Conservation (phyloP, 352 stramenopile genomes). For the Saprolegnia parasitica region DNA sequence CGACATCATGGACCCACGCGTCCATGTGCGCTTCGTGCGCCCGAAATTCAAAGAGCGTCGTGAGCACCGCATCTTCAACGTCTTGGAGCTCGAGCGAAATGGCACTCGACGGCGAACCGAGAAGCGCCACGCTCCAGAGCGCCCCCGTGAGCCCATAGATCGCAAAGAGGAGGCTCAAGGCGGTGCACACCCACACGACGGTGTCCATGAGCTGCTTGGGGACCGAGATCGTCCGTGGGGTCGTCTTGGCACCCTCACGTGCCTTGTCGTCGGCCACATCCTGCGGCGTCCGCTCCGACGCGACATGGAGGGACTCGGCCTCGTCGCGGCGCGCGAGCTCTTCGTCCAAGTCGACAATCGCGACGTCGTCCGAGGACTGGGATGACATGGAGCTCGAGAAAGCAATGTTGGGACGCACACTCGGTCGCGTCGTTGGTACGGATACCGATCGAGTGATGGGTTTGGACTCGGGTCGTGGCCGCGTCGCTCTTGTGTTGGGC, state of each 20-base stretch:
- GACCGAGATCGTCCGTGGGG: not conserved
- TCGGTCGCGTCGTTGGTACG: no score
- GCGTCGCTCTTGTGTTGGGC: not conserved
- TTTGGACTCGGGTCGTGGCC: not conserved
- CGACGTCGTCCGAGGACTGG: not conserved
- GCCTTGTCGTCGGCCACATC: not conserved
- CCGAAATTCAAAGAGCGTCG: constrained; percentile 2
- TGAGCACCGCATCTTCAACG: not conserved
- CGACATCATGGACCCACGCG: not conserved
- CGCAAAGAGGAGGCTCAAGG: constrained; percentile 9
- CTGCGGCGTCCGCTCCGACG: not conserved
- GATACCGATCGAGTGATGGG: not conserved
- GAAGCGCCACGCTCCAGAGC: not conserved
- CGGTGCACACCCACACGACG: not conserved
- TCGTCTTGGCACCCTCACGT: not conserved
- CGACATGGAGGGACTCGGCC: not conserved
- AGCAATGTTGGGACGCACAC: not conserved
- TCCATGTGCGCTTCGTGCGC: constrained; percentile 21
- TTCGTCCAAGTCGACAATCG: not conserved
- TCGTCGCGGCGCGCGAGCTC: not conserved
- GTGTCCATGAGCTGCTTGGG: not conserved
- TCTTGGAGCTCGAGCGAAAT: constrained; percentile 18
- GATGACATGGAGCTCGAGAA: not conserved
- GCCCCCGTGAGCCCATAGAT: constrained; percentile 14
- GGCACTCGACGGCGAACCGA: not conserved